Base-by-base conservation (phyloP, 805 yeast species). In the Wickerhamiella azyma region DNA sequence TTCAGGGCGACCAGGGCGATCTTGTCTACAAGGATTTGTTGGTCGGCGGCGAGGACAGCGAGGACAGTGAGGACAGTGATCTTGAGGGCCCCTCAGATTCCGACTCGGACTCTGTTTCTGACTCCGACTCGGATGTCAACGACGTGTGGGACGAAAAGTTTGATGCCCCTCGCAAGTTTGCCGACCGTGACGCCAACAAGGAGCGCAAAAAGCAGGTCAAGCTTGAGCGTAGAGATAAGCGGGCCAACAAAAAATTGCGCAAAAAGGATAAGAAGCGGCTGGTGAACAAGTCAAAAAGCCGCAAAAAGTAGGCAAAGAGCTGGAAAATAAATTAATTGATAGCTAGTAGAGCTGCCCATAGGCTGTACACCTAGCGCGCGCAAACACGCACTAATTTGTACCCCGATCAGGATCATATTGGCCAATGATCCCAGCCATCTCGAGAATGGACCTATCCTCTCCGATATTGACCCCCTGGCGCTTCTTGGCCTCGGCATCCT, bases 391-490 rank as follows among this genome's bases (percentile, higher is more conserved):
- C 11, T 26, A 26, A 18, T 14, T 38, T 9, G 49, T 37, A 2
- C 47, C 47, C 2, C 47, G 11, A 21, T 46, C 35, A 2, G 48
- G 39, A 21, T 44, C 49, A 39, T 68, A 68, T 14, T 59, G 56
- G 0, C 79, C 79, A 10, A 76, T 67, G 2, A 76, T 48, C 0
- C 81, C 80, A 0, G 85, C 96, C 85, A 88, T 72, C 53, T 86
- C 96, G 51, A 88, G 64, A 41, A 88, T 66, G 0, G 95, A 94
- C 47, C 85, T 64, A 44, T 85, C 95, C 55, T 88, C 96, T 19
- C 55, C 61, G 28, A 79, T 53, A 56, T 86, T 85, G 2, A 86
- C 73, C 26, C 74, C 69, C 55, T 80, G 81, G 44, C 96, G 68
- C 32, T 85, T 79, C 53, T 77, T 73, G 0, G 94, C 94, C 59